These are phyloP conservation scores for Tricholoma saponaceum DNA, from an alignment of 768 basidiomycete species.

Conservation along the genomic window DNA sequence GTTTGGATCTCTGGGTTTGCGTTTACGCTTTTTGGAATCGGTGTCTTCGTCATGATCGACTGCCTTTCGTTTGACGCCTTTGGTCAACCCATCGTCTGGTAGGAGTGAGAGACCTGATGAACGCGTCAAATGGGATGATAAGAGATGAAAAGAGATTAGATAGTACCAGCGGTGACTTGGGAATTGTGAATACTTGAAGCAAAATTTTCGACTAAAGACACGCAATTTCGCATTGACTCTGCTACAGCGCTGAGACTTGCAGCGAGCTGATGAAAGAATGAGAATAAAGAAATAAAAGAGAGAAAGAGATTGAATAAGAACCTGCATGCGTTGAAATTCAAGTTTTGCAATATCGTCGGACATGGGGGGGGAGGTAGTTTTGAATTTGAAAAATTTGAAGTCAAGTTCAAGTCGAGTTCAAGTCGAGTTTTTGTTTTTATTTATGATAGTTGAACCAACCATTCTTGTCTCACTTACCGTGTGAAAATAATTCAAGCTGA, in stretches of 20 bases:
- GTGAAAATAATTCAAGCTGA: conserved; percentile 20
- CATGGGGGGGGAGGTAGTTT: too few relatives aligned
- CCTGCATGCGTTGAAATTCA: conserved; percentile 31
- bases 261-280: conserved; percentile 42
- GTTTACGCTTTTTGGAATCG: conserved; percentile 50
- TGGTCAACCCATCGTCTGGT: conserved; percentile 11
- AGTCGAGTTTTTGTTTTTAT: too few relatives aligned
- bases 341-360: conserved; percentile 23
- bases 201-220: conserved; percentile 57
- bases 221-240: conserved; percentile 59
- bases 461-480: conserved; percentile 27
- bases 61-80: conserved; percentile 53
- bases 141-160: conserved; percentile 7
- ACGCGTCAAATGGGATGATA: conserved; percentile 11
- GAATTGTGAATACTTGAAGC: conserved; percentile 42
- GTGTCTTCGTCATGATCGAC: conserved; percentile 33
- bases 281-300: conserved; percentile 8
- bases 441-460: conserved; percentile 1
- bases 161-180: conserved; percentile 5
- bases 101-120: conserved; percentile 12
- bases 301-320: conserved; percentile 12
- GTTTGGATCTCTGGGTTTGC: conserved; percentile 85
- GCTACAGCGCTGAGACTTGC: conserved; percentile 53
- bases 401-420: too few relatives aligned
- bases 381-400: too few relatives aligned